A percentile compares a stretch with the other conserved stretches of the same genome.
Evolutionary conservation across 176 grass and related monocot species (phyloP).

Genomic region (Panicum miliaceum): DNA sequence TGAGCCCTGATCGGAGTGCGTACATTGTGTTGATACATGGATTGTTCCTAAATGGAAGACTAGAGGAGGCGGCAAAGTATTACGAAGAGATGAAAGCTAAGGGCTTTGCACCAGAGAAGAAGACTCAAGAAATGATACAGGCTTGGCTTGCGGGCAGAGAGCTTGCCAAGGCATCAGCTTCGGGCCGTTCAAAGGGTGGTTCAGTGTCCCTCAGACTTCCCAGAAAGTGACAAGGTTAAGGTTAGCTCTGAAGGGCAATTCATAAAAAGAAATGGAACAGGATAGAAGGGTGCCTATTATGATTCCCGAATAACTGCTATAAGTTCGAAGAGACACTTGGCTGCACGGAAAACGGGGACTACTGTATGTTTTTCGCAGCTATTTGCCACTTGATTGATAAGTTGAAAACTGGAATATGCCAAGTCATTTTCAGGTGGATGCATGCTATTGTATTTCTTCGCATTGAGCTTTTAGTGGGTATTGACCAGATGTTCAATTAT

Average conservation of each 20-base stretch:
- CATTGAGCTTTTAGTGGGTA: conserved; percentile 7
- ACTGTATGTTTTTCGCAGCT: background rate
- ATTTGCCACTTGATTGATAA: background rate
- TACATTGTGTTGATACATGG: conserved; percentile 85
- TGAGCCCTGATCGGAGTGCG: conserved; percentile 71
- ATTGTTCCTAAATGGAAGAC: conserved; percentile 73
- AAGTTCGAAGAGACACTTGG: background rate
- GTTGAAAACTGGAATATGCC: background rate
- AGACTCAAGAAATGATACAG: conserved; percentile 78
- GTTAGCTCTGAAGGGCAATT: background rate
- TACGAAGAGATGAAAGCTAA: conserved; percentile 85
- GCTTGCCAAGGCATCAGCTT: conserved; percentile 36
- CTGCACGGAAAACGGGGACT: background rate
- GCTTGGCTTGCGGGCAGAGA: conserved; percentile 66
- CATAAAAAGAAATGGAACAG: background rate
- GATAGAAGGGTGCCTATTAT: background rate
- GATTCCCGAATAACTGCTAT: conserved; percentile 26
- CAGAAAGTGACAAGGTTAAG: conserved; percentile 30
- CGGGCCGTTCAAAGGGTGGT: conserved; percentile 19
- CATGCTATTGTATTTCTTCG: background rate
- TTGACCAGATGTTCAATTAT: background rate
- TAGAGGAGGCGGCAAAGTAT: conserved; percentile 66
- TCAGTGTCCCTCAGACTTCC: conserved; percentile 39
- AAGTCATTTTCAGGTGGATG: background rate
- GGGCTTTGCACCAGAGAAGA: conserved; percentile 68